Evolutionary conservation across 2,329 filamentous ascomycete genomes (phyloP).

Genomic region (Xylariales sp.): DNA sequence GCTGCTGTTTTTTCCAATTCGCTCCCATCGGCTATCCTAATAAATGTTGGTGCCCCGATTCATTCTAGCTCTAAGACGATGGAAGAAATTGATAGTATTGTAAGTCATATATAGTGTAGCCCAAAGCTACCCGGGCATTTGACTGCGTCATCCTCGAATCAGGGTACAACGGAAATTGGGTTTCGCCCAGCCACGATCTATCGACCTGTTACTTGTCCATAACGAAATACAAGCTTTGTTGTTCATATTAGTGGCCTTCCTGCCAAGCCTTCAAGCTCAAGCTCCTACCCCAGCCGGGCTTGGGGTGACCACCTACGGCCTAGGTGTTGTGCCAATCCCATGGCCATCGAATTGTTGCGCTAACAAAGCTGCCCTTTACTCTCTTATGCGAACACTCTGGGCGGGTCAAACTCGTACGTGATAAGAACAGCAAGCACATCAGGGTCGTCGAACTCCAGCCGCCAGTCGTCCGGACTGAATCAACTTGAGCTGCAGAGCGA

Average conservation of each 20-base stretch:
- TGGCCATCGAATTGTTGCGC: conserved; percentile 47
- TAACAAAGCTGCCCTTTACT: conserved; percentile 48
- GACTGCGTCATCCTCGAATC: conserved; percentile 55
- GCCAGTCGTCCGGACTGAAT: conserved; percentile 42
- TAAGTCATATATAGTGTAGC: conserved; percentile 24
- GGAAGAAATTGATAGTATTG: too few relatives aligned
- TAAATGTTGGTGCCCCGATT: too few relatives aligned
- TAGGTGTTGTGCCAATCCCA: conserved; percentile 42
- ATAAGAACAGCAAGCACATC: conserved; percentile 24
- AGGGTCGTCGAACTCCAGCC: conserved; percentile 45
- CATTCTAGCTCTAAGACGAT: too few relatives aligned
- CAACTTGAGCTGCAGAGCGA: conserved; percentile 38
- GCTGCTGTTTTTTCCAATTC: conserved; percentile 32
- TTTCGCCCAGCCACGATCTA: conserved; percentile 35
- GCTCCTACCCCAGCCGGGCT: conserved; percentile 20
- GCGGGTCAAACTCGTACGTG: conserved; percentile 34
- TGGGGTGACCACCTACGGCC: conserved; percentile 34
- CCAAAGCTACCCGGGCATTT: conserved; percentile 39
- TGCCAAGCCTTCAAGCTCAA: conserved; percentile 36
- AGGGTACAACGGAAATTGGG: conserved; percentile 46
- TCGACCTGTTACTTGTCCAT: conserved; percentile 32
- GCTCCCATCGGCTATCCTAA: too few relatives aligned
- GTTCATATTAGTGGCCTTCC: too few relatives aligned
- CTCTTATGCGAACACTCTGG: conserved; percentile 40
- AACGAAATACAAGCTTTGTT: too few relatives aligned